Base-by-base conservation (phyloP, 805 yeast genomes). In the Metschnikowia henanensis region DNA sequence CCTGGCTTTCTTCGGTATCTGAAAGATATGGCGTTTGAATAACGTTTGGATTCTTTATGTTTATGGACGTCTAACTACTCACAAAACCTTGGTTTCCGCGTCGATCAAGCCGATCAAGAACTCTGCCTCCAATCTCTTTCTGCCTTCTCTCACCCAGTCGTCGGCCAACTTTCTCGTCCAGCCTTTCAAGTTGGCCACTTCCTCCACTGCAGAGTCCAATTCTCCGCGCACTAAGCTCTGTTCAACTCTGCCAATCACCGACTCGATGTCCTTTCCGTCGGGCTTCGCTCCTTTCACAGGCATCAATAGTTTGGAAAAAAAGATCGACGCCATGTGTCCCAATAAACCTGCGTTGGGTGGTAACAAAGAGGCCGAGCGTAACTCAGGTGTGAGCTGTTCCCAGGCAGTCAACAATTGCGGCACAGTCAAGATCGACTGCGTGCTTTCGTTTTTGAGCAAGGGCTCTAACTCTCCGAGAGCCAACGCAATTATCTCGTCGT, bases 301-400 rank as follows among this genome's bases (percentile, higher is more conserved):
- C 57, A 88, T 76, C 57, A 92, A 75, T 48, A 91, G 75, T 55
- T 77, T 79, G 28, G 95, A 84, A 61, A 91, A 86, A 7, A 89
- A 43, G 52, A 76, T 73, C 15, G 98, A 91, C 6, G 95, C 77
- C 33, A 90, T 64, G 65, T 94, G 97, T 23, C 97, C 98, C 56
- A 92, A 78, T 42, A 94, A 77, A 59, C 99, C 99, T 20, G 99
- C 96, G 59, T 92, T 87, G 55, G 95, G 95, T 43, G 98, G 97
- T 49, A 91, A 78, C 55, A 94, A 70, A 4, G 97, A 82, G 6
- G 95, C 91, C 23, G 89, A 80, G 65, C 96, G 83, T 60, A 94
- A 79, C 68, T 92, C 96, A 13, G 95, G 94, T 17, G 77, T 83
- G 47, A 94, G 75, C 41, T 83, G 70, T 51, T 81, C 79, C 87